Percentiles rank a stretch among this genome's conserved stretches.
Evolutionary conservation across 768 basidiomycete species (phyloP).

Genomic region (Rhizopogon vulgaris): DNA sequence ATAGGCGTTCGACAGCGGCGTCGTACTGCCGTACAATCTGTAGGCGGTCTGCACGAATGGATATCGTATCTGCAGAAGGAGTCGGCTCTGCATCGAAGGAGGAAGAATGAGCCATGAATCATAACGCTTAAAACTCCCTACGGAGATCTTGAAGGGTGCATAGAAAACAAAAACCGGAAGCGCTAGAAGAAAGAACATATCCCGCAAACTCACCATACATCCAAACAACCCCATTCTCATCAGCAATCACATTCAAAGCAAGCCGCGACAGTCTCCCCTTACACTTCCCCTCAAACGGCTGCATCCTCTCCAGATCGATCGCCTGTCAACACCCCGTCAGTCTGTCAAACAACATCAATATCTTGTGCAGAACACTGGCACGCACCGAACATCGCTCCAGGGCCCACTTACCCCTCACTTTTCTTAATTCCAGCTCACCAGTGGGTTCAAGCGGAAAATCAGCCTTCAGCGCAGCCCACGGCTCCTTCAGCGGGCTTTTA

Average conservation of each 20-base stretch:
- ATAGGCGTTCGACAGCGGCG: constrained; percentile 6
- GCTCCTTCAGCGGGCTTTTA: constrained; percentile 23
- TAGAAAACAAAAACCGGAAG: background rate
- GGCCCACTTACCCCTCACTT: constrained; percentile 16
- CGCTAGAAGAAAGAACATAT: background rate
- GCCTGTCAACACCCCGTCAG: background rate
- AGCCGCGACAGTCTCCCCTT: background rate
- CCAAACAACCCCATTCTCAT: constrained; percentile 1
- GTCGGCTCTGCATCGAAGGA: constrained; percentile 18
- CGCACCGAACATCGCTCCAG: constrained; percentile 6
- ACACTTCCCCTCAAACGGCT: background rate
- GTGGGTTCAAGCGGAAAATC: constrained; percentile 20
- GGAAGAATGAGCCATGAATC: background rate
- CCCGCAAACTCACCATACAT: constrained; percentile 14
- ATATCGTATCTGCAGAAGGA: constrained; percentile 15
- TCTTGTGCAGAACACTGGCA: background rate
- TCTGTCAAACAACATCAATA: too few relatives aligned
- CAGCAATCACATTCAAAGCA: background rate
- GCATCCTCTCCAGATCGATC: background rate
- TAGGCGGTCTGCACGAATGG: constrained; percentile 19
- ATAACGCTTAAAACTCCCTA: constrained; percentile 3
- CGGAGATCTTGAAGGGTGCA: constrained; percentile 13
- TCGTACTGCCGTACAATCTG: constrained; percentile 16
- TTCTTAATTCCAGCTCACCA: constrained; percentile 14
- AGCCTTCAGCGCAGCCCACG: constrained; percentile 18